Evolutionary conservation across 2,329 filamentous ascomycete species (phyloP).

Genomic region (Lecanosticta acicola): DNA sequence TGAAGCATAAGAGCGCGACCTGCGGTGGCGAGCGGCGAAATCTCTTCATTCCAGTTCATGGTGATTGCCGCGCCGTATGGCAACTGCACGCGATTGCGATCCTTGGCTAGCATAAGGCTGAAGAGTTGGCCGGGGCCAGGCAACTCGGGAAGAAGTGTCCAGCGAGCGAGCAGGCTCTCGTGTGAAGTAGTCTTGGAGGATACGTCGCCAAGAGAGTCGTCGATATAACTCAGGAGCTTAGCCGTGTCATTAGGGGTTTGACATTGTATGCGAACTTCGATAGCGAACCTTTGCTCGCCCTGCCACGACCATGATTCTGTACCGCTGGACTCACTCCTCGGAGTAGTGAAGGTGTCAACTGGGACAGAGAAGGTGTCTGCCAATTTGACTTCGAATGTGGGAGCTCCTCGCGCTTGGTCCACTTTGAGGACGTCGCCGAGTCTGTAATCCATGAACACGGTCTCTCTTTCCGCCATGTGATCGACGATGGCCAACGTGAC

Average conservation of each 20-base stretch:
- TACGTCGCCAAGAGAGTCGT: slow-evolving; percentile 7
- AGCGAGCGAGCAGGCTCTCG: slow-evolving; percentile 26
- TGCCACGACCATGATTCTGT: slow-evolving; percentile 17
- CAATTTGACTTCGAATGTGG: slow-evolving; percentile 22
- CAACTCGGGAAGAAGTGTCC: slow-evolving; percentile 29
- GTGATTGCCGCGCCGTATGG: slow-evolving; percentile 23
- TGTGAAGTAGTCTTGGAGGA: slow-evolving; percentile 6
- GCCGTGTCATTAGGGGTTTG: slow-evolving; percentile 27
- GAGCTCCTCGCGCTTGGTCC: background rate
- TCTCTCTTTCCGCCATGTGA: background rate
- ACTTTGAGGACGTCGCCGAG: slow-evolving; percentile 15
- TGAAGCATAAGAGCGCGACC: slow-evolving; percentile 14
- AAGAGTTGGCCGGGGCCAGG: slow-evolving; percentile 17
- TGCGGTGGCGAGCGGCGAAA: slow-evolving; percentile 22
- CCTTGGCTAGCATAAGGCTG: slow-evolving; percentile 19
- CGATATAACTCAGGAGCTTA: slow-evolving; percentile 27
- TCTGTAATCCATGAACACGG: slow-evolving; percentile 10
- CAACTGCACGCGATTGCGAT: slow-evolving; percentile 13
- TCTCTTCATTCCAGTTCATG: slow-evolving; percentile 25
- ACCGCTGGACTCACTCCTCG: background rate
- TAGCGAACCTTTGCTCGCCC: slow-evolving; percentile 19
- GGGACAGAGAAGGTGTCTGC: slow-evolving; percentile 21
- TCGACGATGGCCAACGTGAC: slow-evolving; percentile 18
- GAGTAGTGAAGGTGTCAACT: background rate
- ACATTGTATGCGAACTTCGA: slow-evolving; percentile 29